Conservation (phyloP, 768 basidiomycete species). For the Gelatoporia subvermispora region DNA sequence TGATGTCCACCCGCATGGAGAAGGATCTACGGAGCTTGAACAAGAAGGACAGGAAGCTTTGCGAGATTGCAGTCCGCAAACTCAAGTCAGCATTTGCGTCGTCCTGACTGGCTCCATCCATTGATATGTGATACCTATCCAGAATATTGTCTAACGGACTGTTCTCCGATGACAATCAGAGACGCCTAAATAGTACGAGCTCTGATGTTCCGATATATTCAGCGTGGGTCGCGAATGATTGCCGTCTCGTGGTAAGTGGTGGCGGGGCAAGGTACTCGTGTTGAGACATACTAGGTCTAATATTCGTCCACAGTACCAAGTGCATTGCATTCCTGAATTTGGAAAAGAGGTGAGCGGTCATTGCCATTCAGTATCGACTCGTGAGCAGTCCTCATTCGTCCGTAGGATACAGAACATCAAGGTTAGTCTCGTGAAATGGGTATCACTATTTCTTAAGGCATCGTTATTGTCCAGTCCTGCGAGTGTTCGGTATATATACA, state of each 20-base stretch:
- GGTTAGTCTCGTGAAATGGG: constrained; percentile 20
- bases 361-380: not conserved
- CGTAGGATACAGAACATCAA: constrained; percentile 33
- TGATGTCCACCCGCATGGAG: constrained; percentile 47
- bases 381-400: not conserved
- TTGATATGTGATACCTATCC: not conserved
- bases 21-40: constrained; percentile 44
- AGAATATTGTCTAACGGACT: constrained; percentile 66
- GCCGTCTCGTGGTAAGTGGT: constrained; percentile 13
- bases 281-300: not conserved
- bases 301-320: constrained; percentile 19
- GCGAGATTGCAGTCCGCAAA: constrained; percentile 59
- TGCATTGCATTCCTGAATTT: constrained; percentile 22
- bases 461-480: constrained; percentile 32
- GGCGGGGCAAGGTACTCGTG: not conserved
- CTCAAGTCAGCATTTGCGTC: constrained; percentile 44
- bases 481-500: constrained; percentile 47
- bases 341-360: constrained; percentile 10
- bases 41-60: constrained; percentile 40
- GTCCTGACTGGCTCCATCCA: not conserved
- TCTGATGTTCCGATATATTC: constrained; percentile 56
- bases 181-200: constrained; percentile 40
- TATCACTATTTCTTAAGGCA: constrained; percentile 23
- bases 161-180: constrained; percentile 65
- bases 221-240: constrained; percentile 49